Base-by-base conservation (phyloP, 495 filamentous ascomycete genomes). In the Penicilliopsis zonata region DNA sequence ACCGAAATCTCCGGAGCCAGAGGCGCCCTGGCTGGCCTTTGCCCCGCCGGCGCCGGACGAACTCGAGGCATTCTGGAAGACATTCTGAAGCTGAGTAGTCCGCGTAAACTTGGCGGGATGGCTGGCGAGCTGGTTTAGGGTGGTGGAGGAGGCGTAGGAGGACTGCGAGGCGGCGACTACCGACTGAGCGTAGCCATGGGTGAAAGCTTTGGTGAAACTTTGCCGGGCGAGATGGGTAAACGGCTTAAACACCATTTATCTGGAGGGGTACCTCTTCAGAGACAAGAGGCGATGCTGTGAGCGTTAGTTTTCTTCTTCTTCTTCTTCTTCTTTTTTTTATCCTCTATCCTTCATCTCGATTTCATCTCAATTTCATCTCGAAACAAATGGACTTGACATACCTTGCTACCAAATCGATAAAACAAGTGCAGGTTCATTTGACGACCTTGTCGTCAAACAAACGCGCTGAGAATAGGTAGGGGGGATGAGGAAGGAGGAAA, bases 181-280 rank as follows among this genome's bases (percentile, higher is more conserved):
- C 42, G 88, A 92, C 55, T 95, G 88, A 55, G 86, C 84, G 70
- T 93, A 95, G 61, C 87, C 88, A 72, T 94, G 85, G 53, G 85
- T 87, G 57, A 96, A 79, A 56, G 85, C 81, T 71, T 96, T 96
- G 44, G 82, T 73, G 52, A 94, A 80, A 76, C 82, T 88, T 66
- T 87, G 84, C 62, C 92, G 90, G 74, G 92, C 84, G 72, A 96
- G 78, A 61, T 86, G 82, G 66, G 86, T 73, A 44, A 80, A 76
- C 46, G 72, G 68, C 53, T 82, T 82, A 59, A 83, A 80, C 47
- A 83, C 78, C 80, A 85, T 85, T 82, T 78, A 78, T 77, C 59
- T 67, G 42, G 66, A 53, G 41, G 59, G 58, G 38, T 53, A 67
- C 55, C 63, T 61, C 60, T 63, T 67, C 61, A 62, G 39, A 37